phyloP scores from a whole-genome alignment of 441 rosid genomes.

The Isatis lusitanica region DNA sequence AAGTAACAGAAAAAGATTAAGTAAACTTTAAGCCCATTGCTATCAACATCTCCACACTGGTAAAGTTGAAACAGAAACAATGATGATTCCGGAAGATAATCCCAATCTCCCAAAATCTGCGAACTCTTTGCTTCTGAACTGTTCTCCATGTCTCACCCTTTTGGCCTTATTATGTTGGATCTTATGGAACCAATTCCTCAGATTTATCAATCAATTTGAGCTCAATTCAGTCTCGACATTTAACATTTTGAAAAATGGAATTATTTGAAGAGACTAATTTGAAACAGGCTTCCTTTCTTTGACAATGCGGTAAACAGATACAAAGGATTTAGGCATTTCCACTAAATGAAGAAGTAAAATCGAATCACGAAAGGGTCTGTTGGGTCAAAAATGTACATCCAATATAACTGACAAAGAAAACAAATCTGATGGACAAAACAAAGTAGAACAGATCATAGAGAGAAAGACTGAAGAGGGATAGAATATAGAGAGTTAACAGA shows the following conservation, averaged over 20 bases:
- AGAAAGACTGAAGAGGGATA: neutral
- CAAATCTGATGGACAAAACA: conserved; percentile 22
- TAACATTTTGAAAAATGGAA: neutral
- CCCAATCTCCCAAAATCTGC: neutral
- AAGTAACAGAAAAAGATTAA: neutral
- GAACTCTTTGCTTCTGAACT: neutral
- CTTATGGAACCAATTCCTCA: neutral
- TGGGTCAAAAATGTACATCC: conserved; percentile 36
- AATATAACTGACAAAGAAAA: conserved; percentile 12
- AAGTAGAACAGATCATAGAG: neutral
- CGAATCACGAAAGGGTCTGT: conserved; percentile 12
- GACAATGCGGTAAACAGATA: neutral
- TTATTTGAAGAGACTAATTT: too few species aligned
- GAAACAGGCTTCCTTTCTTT: neutral
- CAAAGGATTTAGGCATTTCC: neutral
- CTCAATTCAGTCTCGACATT: neutral
- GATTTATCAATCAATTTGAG: neutral
- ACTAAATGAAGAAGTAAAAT: neutral
- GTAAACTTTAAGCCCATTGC: too few species aligned
- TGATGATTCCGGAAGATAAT: too few species aligned
- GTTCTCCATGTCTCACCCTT: neutral
- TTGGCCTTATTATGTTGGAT: neutral
- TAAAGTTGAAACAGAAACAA: too few species aligned
- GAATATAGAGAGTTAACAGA: conserved; percentile 2
- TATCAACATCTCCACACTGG: too few species aligned